phyloP scores from a whole-genome alignment of 2,329 filamentous ascomycete species.

The Fusarium pininemorale region DNA sequence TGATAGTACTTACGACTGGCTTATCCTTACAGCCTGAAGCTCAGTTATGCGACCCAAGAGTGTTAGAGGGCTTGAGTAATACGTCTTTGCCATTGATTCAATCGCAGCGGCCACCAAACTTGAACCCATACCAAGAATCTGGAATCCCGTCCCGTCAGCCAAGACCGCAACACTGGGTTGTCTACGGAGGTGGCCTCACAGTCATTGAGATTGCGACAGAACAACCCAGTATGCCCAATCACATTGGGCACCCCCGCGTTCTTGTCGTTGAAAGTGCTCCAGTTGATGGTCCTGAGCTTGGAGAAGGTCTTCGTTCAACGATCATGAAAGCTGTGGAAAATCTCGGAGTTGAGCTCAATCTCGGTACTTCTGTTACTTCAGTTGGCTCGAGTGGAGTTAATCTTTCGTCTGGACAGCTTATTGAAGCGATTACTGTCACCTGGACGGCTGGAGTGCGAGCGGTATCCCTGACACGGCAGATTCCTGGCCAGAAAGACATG shows the following conservation, averaged over 20 bases:
- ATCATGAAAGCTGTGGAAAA: slow-evolving; percentile 44
- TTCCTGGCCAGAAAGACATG: slow-evolving; percentile 43
- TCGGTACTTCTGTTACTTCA: slow-evolving; percentile 39
- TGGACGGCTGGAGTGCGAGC: slow-evolving; percentile 52
- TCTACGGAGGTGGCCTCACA: slow-evolving; percentile 49
- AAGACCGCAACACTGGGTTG: slow-evolving; percentile 46
- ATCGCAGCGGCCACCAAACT: slow-evolving; percentile 40
- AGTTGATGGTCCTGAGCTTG: slow-evolving; percentile 47
- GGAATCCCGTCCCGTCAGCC: slow-evolving; percentile 28
- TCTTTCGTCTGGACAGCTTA: slow-evolving; percentile 44
- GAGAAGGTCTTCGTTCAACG: slow-evolving; percentile 44
- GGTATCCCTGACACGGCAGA: slow-evolving; percentile 45
- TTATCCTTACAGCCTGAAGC: slow-evolving; percentile 51
- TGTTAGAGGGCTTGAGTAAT: slow-evolving; percentile 41
- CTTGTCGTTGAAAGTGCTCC: slow-evolving; percentile 44
- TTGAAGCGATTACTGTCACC: slow-evolving; percentile 46
- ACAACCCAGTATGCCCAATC: slow-evolving; percentile 41
- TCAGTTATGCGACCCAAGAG: slow-evolving; percentile 39
- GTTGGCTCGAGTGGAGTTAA: slow-evolving; percentile 41
- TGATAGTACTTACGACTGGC: slow-evolving; percentile 41
- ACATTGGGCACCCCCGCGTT: slow-evolving; percentile 11
- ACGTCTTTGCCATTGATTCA: slow-evolving; percentile 49
- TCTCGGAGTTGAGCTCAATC: slow-evolving; percentile 44
- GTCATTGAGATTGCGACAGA: slow-evolving; percentile 47
- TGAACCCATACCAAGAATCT: slow-evolving; percentile 42